Conservation (phyloP, 2,329 filamentous ascomycete genomes). For the Xylariales sp. region DNA sequence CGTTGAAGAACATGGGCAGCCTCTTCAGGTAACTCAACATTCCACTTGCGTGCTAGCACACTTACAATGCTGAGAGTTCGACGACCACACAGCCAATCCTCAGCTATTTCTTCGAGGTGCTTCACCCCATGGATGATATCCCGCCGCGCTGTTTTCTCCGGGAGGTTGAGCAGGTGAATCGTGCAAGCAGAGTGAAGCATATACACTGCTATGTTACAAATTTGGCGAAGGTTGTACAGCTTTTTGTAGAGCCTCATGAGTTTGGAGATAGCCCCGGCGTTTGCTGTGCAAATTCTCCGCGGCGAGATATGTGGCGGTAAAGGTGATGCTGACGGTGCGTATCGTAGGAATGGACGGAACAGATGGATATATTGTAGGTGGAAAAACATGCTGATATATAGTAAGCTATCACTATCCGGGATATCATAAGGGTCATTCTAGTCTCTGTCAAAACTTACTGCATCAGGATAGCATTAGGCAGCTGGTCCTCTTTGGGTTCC, state of each 20-base stretch:
- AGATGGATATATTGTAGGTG: slow-evolving; percentile 93
- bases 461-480: slow-evolving; percentile 74
- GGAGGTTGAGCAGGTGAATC: slow-evolving; percentile 88
- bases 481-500: slow-evolving; percentile 81
- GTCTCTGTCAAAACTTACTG: slow-evolving; percentile 61
- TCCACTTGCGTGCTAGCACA: slow-evolving; percentile 84
- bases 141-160: slow-evolving; percentile 83
- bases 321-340: slow-evolving; percentile 74
- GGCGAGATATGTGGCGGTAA: slow-evolving; percentile 85
- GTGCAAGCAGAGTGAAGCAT: slow-evolving; percentile 93
- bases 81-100: slow-evolving; percentile 88
- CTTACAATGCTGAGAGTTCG: slow-evolving; percentile 82
- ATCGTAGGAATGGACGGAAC: slow-evolving; percentile 92
- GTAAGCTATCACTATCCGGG: too few relatives aligned
- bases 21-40: slow-evolving; percentile 80
- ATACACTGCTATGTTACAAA: slow-evolving; percentile 95
- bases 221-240: slow-evolving; percentile 83
- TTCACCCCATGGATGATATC: slow-evolving; percentile 89
- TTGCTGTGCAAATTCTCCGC: slow-evolving; percentile 83
- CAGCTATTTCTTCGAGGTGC: slow-evolving; percentile 91
- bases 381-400: slow-evolving; percentile 79
- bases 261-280: slow-evolving; percentile 86
- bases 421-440: not conserved
- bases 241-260: slow-evolving; percentile 93
- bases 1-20: slow-evolving; percentile 71